Conservation (phyloP, 2,329 filamentous ascomycete species). For the Fusarium miscanthi region DNA sequence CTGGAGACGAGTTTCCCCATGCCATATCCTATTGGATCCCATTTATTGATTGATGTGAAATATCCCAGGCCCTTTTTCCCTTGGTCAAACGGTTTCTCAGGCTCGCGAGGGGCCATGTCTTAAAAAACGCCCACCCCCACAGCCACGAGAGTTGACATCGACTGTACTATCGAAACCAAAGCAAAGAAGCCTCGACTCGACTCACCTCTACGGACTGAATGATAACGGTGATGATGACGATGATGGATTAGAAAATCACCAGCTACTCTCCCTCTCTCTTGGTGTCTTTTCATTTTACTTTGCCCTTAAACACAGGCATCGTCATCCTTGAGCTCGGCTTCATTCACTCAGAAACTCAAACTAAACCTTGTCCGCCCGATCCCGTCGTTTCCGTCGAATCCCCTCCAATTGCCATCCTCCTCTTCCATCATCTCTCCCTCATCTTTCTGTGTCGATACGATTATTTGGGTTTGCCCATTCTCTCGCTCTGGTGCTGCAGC, state of each 20-base stretch:
- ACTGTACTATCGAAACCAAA: constrained; percentile 3
- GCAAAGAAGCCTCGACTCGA: constrained; percentile 8
- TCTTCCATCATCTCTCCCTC: constrained; percentile 16
- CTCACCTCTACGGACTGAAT: constrained; percentile 5
- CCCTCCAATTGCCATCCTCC: constrained; percentile 29
- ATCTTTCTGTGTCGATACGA: constrained; percentile 26
- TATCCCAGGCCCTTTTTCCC: constrained; percentile 19
- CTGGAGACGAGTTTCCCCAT: constrained; percentile 28
- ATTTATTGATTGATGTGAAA: constrained; percentile 8
- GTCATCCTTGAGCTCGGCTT: constrained; percentile 27
- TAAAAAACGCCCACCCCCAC: constrained; percentile 39
- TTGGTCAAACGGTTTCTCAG: constrained; percentile 36
- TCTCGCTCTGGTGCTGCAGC: constrained; percentile 2
- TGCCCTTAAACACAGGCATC: constrained; percentile 4
- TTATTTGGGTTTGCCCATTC: constrained; percentile 22
- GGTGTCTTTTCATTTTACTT: not conserved
- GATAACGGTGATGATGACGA: not conserved
- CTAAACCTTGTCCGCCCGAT: constrained; percentile 41
- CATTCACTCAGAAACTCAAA: constrained; percentile 13
- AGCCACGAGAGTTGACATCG: constrained; percentile 18
- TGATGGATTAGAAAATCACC: constrained; percentile 1
- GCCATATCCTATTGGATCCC: constrained; percentile 27
- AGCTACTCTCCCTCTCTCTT: constrained; percentile 9
- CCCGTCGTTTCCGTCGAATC: constrained; percentile 46
- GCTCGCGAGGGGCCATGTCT: constrained; percentile 34